Evolutionary conservation across 2,329 filamentous ascomycete genomes (phyloP).

Genomic region (Hyphodiscus sp.): DNA sequence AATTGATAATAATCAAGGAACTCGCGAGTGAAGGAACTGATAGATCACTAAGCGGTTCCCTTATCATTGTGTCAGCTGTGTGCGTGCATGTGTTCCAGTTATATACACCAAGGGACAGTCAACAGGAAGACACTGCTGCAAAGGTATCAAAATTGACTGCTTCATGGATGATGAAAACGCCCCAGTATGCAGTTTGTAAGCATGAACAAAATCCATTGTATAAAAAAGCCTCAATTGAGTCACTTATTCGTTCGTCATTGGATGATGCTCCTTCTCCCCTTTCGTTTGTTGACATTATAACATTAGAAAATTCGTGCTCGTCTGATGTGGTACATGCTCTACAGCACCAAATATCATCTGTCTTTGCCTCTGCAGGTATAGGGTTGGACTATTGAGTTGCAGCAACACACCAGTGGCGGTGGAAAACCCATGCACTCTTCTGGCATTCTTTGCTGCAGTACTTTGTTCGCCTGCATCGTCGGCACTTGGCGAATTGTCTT

Average conservation of each 20-base stretch:
- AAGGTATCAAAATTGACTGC: not conserved
- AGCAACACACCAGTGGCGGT: conserved; percentile 93
- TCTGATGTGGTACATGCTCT: not conserved
- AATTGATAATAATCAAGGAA: not conserved
- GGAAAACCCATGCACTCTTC: conserved; percentile 97
- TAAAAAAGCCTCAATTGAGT: not conserved
- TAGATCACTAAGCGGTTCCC: not conserved
- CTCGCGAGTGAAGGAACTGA: not conserved
- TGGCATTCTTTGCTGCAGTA: conserved; percentile 99
- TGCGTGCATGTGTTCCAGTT: not conserved
- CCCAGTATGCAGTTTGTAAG: not conserved
- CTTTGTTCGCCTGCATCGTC: conserved; percentile 91
- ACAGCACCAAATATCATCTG: not conserved
- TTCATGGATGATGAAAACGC: not conserved
- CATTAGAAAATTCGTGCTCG: not conserved
- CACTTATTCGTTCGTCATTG: not conserved
- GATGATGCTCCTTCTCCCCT: not conserved
- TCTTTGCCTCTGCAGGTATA: not conserved
- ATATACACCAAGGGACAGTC: not conserved
- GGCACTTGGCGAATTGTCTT: conserved; percentile 95
- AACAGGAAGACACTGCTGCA: not conserved
- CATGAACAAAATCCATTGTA: not conserved
- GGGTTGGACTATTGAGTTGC: conserved; percentile 36
- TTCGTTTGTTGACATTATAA: not conserved
- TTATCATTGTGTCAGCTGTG: not conserved